These are phyloP conservation scores for Panaeolus cyanescens DNA, from an alignment of 768 basidiomycete genomes.

Conservation along the genomic window DNA sequence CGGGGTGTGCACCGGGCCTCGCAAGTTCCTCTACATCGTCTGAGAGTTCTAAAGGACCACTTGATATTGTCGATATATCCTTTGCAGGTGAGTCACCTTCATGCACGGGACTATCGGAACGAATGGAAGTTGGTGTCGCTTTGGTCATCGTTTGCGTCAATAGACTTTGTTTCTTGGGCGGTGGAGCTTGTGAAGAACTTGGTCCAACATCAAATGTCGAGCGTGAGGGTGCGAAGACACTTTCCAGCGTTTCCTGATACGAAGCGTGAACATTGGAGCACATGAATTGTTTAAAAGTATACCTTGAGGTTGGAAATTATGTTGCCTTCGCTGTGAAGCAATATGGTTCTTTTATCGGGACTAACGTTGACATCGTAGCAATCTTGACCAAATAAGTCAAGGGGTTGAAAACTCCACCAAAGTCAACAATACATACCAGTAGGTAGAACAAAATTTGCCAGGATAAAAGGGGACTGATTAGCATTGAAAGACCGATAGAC, in stretches of 20 bases:
- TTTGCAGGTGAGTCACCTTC: not conserved
- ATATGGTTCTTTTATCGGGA: constrained; percentile 95
- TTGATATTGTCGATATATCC: not conserved
- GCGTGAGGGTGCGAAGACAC: constrained; percentile 65
- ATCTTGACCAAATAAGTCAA: constrained; percentile 40
- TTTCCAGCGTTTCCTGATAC: constrained; percentile 66
- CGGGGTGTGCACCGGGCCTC: constrained; percentile 11
- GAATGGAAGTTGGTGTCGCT: not conserved
- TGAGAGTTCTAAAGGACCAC: not conserved
- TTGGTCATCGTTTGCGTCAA: constrained; percentile 16
- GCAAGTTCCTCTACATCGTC: constrained; percentile 9
- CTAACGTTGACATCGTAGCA: constrained; percentile 92
- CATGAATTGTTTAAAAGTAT: constrained; percentile 7
- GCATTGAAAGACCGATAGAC: constrained; percentile 81
- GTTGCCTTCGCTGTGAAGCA: constrained; percentile 84
- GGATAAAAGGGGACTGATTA: constrained; percentile 75
- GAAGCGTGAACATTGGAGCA: not conserved
- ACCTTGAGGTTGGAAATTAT: constrained; percentile 82
- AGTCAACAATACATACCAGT: constrained; percentile 52
- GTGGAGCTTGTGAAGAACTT: constrained; percentile 16
- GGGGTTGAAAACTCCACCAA: not conserved
- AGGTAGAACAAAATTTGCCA: constrained; percentile 84
- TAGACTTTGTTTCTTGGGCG: constrained; percentile 12
- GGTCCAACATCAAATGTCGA: constrained; percentile 65
- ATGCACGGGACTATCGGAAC: not conserved